Evolutionary conservation across 352 stramenopile genomes (phyloP).

Genomic region (Phytopythium cucurbitacearum): DNA sequence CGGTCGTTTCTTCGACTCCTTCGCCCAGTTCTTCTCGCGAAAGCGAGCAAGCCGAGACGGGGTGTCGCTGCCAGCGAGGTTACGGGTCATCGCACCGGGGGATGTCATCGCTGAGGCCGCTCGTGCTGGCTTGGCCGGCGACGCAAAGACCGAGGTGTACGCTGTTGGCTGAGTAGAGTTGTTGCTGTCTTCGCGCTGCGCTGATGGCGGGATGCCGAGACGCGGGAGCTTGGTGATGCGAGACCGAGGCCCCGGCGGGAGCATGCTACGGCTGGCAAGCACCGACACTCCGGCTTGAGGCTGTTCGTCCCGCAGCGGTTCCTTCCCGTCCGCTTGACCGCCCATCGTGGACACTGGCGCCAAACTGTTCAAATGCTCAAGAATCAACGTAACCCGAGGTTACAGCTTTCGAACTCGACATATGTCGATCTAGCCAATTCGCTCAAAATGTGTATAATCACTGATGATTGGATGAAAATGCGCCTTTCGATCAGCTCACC

Average conservation of each 20-base stretch:
- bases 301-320: too few species aligned
- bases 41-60: conserved; percentile 14
- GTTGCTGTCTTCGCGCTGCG: background rate
- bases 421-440: background rate
- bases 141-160: conserved; percentile 6
- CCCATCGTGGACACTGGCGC: too few species aligned
- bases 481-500: background rate
- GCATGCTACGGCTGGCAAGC: background rate
- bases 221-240: conserved; percentile 1
- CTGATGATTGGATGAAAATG: background rate
- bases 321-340: too few species aligned
- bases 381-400: too few species aligned
- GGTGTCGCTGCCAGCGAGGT: conserved; percentile 2
- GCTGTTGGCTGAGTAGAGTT: background rate
- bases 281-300: background rate
- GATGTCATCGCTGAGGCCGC: background rate
- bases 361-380: too few species aligned
- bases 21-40: conserved; percentile 12
- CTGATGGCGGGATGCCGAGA: background rate
- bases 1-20: conserved; percentile 11
- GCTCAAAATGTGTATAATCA: background rate
- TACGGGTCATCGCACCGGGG: too few species aligned
- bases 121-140: background rate
- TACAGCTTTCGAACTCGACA: background rate
- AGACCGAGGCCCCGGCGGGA: conserved; percentile 2